Base-by-base conservation (phyloP, 1,139 yeast genomes). In the Protomyces inundatus region DNA sequence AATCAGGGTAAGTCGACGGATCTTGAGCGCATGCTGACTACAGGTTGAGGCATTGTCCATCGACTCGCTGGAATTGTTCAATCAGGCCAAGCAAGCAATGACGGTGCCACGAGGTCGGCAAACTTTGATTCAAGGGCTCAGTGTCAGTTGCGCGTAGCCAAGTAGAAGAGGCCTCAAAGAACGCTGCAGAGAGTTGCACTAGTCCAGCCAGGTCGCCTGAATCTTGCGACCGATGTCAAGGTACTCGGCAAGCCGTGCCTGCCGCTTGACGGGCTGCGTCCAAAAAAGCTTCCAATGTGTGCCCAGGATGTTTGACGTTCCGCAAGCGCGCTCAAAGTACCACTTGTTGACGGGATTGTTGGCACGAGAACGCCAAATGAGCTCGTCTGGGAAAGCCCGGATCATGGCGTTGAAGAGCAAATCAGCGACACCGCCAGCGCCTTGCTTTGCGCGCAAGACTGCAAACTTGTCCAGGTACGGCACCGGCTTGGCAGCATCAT, bases 391-490 rank as follows among this genome's bases (percentile, higher is more conserved):
- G 71, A 86, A 91, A 54, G 85, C 76, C 61, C 83, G 84, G 61
- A 78, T 77, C 77, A 93, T 84, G 12, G 88, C 81, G 72, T 91
- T 93, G 79, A 93, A 91, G 10, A 93, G 86, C 37, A 93, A 83
- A 73, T 93, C 98, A 0, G 98, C 97, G 14, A 93, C 84, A 1
- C 97, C 96, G 1, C 96, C 86, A 0, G 95, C 84, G 0, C 98
- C 98, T 73, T 93, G 98, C 67, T 89, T 81, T 51, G 82, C 80
- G 58, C 86, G 84, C 55, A 89, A 81, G 23, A 93, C 96, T 0
- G 98, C 98, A 76, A 93, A 90, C 73, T 93, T 93, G 74, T 93
- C 98, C 58, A 93, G 79, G 69, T 93, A 93, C 0, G 95, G 88
- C 51, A 85, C 76, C 33, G 69, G 70, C 65, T 74, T 0, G 77